phyloP scores from a whole-genome alignment of 2,329 filamentous ascomycete genomes.

The Aspergillus fumigatiaffinis region DNA sequence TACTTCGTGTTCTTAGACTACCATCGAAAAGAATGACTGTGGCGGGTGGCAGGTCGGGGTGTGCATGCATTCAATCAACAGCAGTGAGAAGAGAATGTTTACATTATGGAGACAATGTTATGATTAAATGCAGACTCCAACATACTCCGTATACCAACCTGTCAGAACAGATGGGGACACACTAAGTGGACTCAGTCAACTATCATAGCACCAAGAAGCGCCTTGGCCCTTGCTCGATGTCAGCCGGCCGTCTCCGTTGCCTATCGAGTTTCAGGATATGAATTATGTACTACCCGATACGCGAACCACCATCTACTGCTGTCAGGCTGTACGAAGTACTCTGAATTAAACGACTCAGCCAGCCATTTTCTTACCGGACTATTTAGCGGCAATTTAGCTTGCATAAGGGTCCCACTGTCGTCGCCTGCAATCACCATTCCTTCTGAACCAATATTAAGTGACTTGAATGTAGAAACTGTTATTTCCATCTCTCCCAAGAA shows the following conservation, averaged over 20 bases:
- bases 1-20: background rate
- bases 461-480: background rate
- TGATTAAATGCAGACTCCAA: no score
- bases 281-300: background rate
- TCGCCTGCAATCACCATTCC: background rate
- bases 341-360: background rate
- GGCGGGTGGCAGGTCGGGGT: no score
- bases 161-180: background rate
- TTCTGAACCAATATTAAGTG: background rate
- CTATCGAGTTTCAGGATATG: background rate
- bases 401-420: background rate
- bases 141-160: no score
- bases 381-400: background rate
- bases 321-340: background rate
- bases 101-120: background rate
- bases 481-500: background rate
- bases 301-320: background rate
- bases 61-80: background rate
- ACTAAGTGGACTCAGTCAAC: background rate
- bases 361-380: background rate
- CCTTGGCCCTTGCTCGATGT: background rate
- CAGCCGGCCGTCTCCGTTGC: slow-evolving; percentile 5
- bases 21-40: background rate
- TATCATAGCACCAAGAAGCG: background rate
- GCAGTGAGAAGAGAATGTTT: background rate